Evolutionary conservation across 163 green algal species (phyloP).

Genomic region (Scenedesmus sp.): DNA sequence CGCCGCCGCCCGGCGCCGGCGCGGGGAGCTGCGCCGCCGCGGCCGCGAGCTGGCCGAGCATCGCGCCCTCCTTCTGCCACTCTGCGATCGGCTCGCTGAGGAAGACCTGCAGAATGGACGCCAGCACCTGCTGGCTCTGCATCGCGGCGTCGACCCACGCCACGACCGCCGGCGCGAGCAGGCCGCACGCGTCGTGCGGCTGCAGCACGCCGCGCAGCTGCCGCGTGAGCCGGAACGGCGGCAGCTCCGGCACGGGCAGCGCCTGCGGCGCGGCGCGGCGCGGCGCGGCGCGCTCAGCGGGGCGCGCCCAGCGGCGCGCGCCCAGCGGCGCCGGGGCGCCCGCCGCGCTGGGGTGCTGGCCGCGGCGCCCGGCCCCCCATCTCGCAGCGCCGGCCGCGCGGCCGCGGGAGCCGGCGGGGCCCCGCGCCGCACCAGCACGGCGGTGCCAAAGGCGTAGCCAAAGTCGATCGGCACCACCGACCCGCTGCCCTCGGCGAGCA

Average conservation of each 20-base stretch:
- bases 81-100: conserved; percentile 36
- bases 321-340: not conserved
- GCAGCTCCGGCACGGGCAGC: conserved; percentile 75
- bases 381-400: too few relatives aligned
- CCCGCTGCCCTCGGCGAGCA: conserved; percentile 66
- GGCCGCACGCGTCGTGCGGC: conserved; percentile 48
- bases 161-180: conserved; percentile 53
- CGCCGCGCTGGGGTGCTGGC: not conserved
- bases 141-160: conserved; percentile 38
- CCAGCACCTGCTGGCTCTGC: conserved; percentile 35
- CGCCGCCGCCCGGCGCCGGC: too few relatives aligned
- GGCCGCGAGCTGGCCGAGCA: conserved; percentile 9
- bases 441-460: conserved; percentile 81
- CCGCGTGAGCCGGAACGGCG: conserved; percentile 76
- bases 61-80: conserved; percentile 21
- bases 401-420: not conserved
- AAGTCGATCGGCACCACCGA: conserved; percentile 80
- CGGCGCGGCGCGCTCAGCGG: too few relatives aligned
- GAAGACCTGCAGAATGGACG: conserved; percentile 30
- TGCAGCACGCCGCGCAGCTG: conserved; percentile 58
- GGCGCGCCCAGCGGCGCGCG: not conserved
- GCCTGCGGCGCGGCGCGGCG: conserved; percentile 50
- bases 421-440: conserved; percentile 52
- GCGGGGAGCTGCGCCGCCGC: not conserved
- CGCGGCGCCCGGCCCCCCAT: not conserved